Conservation (phyloP, 768 basidiomycete species). For the Cyclocybe cylindracea region DNA sequence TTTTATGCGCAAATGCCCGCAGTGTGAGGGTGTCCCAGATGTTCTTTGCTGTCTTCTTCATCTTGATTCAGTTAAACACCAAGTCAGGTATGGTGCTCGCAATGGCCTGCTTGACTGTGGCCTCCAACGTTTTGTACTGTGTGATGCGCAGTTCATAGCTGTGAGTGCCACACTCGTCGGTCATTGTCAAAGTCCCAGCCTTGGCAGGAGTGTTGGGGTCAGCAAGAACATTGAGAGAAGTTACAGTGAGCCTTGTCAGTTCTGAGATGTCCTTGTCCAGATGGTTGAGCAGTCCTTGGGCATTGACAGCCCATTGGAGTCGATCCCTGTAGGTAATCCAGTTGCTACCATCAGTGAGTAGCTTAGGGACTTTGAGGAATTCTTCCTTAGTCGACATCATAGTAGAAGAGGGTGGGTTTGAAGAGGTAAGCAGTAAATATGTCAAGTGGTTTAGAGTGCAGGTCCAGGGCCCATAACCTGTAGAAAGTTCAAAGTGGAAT, state of each 20-base stretch:
- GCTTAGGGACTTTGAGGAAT: slow-evolving; percentile 20
- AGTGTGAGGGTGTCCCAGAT: slow-evolving; percentile 30
- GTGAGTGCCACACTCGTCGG: too few relatives aligned
- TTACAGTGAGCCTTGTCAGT: too few relatives aligned
- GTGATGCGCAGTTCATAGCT: too few relatives aligned
- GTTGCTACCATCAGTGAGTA: slow-evolving; percentile 16
- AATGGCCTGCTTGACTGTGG: slow-evolving; percentile 31
- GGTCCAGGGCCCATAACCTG: slow-evolving; percentile 6
- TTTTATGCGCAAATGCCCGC: too few relatives aligned
- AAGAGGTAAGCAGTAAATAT: not conserved
- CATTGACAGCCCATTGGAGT: slow-evolving; percentile 17
- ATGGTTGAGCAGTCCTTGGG: slow-evolving; percentile 23
- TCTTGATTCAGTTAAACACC: slow-evolving; percentile 23
- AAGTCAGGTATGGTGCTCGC: slow-evolving; percentile 33
- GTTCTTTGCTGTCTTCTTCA: slow-evolving; percentile 14
- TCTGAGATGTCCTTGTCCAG: slow-evolving; percentile 1
- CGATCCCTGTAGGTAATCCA: slow-evolving; percentile 21
- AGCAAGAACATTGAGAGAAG: too few relatives aligned
- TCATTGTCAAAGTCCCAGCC: too few relatives aligned
- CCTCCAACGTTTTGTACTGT: too few relatives aligned
- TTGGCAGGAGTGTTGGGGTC: too few relatives aligned
- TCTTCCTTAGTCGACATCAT: slow-evolving; percentile 1
- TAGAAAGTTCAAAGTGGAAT: too few relatives aligned
- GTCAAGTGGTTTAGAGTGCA: slow-evolving; percentile 2
- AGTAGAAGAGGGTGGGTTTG: not conserved